These are phyloP conservation scores for Aspergillus taichungensis DNA, from an alignment of 495 filamentous ascomycete genomes.

Conservation along the genomic window DNA sequence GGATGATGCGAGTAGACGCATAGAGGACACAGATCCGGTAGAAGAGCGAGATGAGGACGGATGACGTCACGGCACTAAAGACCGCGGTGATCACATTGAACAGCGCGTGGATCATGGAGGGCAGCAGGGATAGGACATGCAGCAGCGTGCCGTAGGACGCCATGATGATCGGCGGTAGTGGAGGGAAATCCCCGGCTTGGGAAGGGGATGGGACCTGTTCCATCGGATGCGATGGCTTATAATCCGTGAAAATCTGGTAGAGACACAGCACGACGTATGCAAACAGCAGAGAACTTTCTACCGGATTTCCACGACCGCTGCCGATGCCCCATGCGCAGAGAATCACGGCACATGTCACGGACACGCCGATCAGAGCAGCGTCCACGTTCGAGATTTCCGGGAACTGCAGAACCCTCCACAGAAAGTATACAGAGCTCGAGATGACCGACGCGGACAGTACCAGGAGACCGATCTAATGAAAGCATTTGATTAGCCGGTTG, in stretches of 20 bases:
- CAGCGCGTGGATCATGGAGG: constrained; percentile 71
- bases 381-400: constrained; percentile 91
- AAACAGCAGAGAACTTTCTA: constrained; percentile 92
- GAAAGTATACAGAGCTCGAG: constrained; percentile 89
- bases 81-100: constrained; percentile 84
- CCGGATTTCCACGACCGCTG: constrained; percentile 87
- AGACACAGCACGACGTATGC: constrained; percentile 95
- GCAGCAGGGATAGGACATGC: constrained; percentile 73
- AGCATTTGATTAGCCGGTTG: constrained; percentile 14
- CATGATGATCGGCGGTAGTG: constrained; percentile 94
- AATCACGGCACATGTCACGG: constrained; percentile 84
- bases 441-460: constrained; percentile 84
- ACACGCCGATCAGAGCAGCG: constrained; percentile 83
- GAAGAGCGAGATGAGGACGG: constrained; percentile 84
- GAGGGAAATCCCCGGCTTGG: constrained; percentile 74
- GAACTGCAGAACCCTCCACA: constrained; percentile 90
- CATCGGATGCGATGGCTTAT: constrained; percentile 62
- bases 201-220: constrained; percentile 45
- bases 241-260: constrained; percentile 99
- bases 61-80: constrained; percentile 86
- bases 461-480: constrained; percentile 70
- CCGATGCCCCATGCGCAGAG: constrained; percentile 91
- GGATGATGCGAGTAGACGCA: constrained; percentile 91
- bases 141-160: constrained; percentile 91
- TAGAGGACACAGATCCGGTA: constrained; percentile 94